Conservation (phyloP, 495 filamentous ascomycete genomes). For the Astrothelium macrocarpum region DNA sequence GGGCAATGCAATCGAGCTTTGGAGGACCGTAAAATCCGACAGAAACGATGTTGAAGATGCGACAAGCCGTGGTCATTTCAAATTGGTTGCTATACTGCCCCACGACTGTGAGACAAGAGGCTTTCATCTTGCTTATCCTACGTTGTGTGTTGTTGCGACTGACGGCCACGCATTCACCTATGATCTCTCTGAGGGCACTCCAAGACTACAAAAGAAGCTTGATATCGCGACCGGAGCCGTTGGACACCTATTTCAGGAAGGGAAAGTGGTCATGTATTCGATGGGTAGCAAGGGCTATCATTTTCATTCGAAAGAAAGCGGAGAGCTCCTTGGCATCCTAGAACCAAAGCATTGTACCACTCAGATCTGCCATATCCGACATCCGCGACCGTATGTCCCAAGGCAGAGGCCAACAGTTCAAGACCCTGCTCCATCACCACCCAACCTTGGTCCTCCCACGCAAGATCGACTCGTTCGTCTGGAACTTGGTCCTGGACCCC, state of each 20-base stretch:
- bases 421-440: background rate
- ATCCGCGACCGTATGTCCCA: constrained; percentile 7
- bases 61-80: constrained; percentile 17
- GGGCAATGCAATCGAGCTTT: constrained; percentile 16
- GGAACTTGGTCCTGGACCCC: constrained; percentile 5
- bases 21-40: constrained; percentile 9
- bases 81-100: constrained; percentile 12
- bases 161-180: constrained; percentile 17
- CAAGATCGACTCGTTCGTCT: constrained; percentile 8
- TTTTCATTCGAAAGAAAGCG: constrained; percentile 15
- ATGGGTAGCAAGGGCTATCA: constrained; percentile 16
- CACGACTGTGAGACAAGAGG: constrained; percentile 17
- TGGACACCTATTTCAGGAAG: constrained; percentile 16
- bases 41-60: no score
- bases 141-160: constrained; percentile 15
- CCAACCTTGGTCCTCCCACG: constrained; percentile 8
- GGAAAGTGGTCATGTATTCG: constrained; percentile 14
- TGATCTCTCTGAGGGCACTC: constrained; percentile 9
- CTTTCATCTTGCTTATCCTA: constrained; percentile 15
- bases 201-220: background rate
- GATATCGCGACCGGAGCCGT: constrained; percentile 12
- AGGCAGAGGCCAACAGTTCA: background rate
- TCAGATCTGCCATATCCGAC: constrained; percentile 13
- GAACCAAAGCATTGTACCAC: constrained; percentile 9
- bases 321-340: constrained; percentile 10